A percentile compares a stretch with the other conserved stretches of the same genome.
phyloP scores from a whole-genome alignment of 208 protist species.

The Zelonia costaricensis region DNA sequence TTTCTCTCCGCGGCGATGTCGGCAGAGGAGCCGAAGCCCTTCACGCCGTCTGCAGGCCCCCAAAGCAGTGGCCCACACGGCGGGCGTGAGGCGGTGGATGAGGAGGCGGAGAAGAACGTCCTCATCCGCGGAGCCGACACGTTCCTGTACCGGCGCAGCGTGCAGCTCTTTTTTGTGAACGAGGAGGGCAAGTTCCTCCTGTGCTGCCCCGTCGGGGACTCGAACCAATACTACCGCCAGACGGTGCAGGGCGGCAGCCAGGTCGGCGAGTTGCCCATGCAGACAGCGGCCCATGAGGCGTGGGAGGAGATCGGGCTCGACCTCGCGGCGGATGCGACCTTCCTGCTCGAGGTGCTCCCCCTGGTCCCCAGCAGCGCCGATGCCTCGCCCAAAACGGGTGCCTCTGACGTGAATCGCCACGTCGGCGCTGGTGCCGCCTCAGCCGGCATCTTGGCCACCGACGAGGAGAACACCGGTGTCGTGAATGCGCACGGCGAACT shows the following conservation, averaged over 20 bases:
- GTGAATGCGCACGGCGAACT: conserved; percentile 4
- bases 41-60: no score
- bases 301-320: conserved; percentile 49
- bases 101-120: conserved; percentile 2
- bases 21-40: no score
- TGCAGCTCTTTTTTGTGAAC: conserved; percentile 47
- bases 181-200: conserved; percentile 31
- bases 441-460: not conserved
- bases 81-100: not conserved
- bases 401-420: not conserved
- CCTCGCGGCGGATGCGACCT: conserved; percentile 2
- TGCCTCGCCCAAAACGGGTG: not conserved
- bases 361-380: no score
- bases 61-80: no score
- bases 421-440: not conserved
- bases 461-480: not conserved
- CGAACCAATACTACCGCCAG: conserved; percentile 22
- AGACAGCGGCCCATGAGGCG: conserved; percentile 35
- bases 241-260: conserved; percentile 44
- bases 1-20: no score
- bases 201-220: conserved; percentile 30
- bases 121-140: conserved; percentile 11
- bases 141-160: conserved; percentile 26
- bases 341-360: conserved; percentile 29
- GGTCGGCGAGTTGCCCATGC: conserved; percentile 21